These are phyloP conservation scores for Phalaenopsis aphrodite DNA, from an alignment of 106 monocot genomes.

Conservation along the genomic window DNA sequence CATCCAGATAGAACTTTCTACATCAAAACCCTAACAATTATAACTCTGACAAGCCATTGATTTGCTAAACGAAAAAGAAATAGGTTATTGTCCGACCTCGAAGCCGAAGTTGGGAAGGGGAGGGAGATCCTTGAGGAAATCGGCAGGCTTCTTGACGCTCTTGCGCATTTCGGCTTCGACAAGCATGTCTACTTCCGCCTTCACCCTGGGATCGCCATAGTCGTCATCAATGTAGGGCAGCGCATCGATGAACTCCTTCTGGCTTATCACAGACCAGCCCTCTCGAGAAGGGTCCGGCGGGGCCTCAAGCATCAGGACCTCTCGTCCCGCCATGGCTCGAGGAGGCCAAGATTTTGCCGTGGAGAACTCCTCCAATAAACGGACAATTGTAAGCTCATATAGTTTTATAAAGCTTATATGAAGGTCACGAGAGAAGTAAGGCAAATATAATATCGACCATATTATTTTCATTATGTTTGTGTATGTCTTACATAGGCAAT, in stretches of 20 bases:
- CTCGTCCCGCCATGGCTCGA: constrained; percentile 32
- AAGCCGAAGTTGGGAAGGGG: constrained; percentile 56
- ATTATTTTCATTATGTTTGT: too few species aligned
- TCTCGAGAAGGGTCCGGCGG: constrained; percentile 42
- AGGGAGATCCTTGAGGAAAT: constrained; percentile 83
- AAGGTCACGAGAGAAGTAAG: too few species aligned
- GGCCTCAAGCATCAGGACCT: constrained; percentile 86
- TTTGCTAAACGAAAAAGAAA: not conserved
- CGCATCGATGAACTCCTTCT: constrained; percentile 63
- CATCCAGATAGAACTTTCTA: not conserved
- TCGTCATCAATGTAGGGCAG: constrained; percentile 97
- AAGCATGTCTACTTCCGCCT: constrained; percentile 81
- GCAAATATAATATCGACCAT: too few species aligned
- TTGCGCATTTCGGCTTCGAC: constrained; percentile 93
- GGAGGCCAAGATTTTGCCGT: not conserved
- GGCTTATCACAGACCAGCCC: constrained; percentile 31
- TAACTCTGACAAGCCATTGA: not conserved
- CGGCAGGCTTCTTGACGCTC: constrained; percentile 79
- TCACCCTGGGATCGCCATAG: constrained; percentile 78
- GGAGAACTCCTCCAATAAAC: not conserved
- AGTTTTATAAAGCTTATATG: too few species aligned
- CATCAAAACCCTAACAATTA: not conserved
- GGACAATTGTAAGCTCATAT: too few species aligned
- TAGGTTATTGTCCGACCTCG: constrained; percentile 29
- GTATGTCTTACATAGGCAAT: too few species aligned